phyloP scores from a whole-genome alignment of 805 yeast genomes.

The Kazachstania kunashirensis region DNA sequence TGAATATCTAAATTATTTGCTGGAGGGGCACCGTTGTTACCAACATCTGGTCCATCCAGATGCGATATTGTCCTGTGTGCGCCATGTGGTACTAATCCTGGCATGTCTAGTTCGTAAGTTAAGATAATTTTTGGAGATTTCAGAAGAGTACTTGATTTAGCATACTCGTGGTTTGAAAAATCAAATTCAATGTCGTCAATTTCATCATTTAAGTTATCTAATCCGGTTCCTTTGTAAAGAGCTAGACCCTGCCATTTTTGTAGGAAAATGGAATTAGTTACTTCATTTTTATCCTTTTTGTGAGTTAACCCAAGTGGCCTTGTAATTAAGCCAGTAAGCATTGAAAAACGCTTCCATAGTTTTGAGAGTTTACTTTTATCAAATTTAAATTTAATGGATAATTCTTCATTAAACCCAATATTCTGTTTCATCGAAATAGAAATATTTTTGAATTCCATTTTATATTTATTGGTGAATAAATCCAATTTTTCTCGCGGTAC shows the following conservation, averaged over 20 bases:
- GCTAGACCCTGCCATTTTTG: conserved; percentile 68
- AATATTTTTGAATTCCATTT: conserved; percentile 41
- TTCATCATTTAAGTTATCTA: conserved; percentile 26
- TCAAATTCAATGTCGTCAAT: conserved; percentile 28
- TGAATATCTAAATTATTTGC: conserved; percentile 51
- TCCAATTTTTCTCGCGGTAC: conserved; percentile 46
- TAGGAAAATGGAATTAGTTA: conserved; percentile 12
- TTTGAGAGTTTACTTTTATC: conserved; percentile 14
- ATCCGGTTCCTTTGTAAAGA: conserved; percentile 44
- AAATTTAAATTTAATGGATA: conserved; percentile 15
- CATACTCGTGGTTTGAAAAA: conserved; percentile 56
- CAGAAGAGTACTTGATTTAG: conserved; percentile 60
- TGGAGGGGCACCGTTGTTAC: conserved; percentile 51
- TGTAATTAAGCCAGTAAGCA: conserved; percentile 7
- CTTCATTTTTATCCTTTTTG: conserved; percentile 3
- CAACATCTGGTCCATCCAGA: conserved; percentile 44
- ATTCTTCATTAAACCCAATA: conserved; percentile 44
- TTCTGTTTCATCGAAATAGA: conserved; percentile 61
- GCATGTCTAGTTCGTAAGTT: conserved; percentile 58
- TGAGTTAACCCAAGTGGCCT: conserved; percentile 5
- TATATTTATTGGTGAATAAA: conserved; percentile 38
- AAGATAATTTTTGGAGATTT: conserved; percentile 50
- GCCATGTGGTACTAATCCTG: conserved; percentile 49
- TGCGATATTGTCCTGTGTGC: conserved; percentile 24
- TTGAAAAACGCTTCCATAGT: conserved; percentile 17